Evolutionary conservation across 148 eudicot species (phyloP).

Genomic region (Diospyros lotus): DNA sequence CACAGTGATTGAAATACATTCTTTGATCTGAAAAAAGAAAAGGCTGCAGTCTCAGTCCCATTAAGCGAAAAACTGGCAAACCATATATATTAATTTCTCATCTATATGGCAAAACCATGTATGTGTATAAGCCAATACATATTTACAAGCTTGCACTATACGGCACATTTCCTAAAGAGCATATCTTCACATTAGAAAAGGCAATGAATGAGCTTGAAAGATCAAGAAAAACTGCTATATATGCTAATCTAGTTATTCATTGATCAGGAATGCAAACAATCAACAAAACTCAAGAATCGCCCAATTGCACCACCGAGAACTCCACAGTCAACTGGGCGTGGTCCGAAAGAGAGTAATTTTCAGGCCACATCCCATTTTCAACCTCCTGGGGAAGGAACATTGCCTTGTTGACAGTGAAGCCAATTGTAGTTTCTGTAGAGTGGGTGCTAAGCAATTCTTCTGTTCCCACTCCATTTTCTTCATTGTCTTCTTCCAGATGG

Average conservation of each 20-base stretch:
- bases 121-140: no score
- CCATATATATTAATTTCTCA: no score
- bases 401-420: slow-evolving; percentile 39
- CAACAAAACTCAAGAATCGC: slow-evolving; percentile 1
- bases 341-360: slow-evolving; percentile 45
- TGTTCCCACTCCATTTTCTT: slow-evolving; percentile 7
- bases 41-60: no score
- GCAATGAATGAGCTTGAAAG: no score
- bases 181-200: no score
- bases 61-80: no score
- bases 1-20: no score
- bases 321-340: slow-evolving; percentile 48
- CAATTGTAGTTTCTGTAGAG: slow-evolving; percentile 14
- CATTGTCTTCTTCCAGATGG: slow-evolving; percentile 12
- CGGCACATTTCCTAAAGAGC: no score
- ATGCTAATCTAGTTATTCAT: neutral
- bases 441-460: neutral
- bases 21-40: no score
- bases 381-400: slow-evolving; percentile 38
- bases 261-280: neutral
- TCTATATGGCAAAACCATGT: no score
- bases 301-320: slow-evolving; percentile 23
- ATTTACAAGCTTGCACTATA: no score
- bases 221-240: neutral
- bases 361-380: slow-evolving; percentile 48